phyloP scores from a whole-genome alignment of 768 basidiomycete species.

The Suillus lakei region DNA sequence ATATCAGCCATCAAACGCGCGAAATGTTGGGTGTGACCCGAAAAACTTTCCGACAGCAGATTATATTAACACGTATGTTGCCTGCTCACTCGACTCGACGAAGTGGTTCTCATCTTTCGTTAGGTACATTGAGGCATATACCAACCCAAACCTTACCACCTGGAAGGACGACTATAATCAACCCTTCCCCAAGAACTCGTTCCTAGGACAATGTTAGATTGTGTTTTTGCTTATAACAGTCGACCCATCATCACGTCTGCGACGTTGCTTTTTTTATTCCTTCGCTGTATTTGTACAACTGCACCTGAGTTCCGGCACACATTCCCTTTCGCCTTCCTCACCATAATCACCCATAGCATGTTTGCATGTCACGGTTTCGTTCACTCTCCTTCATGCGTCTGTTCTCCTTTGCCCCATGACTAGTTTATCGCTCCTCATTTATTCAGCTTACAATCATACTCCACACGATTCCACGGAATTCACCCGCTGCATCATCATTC shows the following conservation, averaged over 20 bases:
- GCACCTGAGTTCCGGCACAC: constrained; percentile 2
- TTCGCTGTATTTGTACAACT: constrained; percentile 6
- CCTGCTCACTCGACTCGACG: background rate
- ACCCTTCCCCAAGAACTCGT: constrained; percentile 54
- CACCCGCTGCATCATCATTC: background rate
- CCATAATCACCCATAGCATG: background rate
- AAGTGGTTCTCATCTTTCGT: constrained; percentile 1
- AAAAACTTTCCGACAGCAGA: constrained; percentile 65
- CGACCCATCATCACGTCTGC: background rate
- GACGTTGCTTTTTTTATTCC: background rate
- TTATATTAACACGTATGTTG: constrained; percentile 67
- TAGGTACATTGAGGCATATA: constrained; percentile 72
- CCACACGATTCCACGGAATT: background rate
- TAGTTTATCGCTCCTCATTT: background rate
- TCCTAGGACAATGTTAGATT: constrained; percentile 46
- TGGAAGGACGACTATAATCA: constrained; percentile 50
- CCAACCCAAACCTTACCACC: constrained; percentile 55
- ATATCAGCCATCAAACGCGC: constrained; percentile 66
- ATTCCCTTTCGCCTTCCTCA: background rate
- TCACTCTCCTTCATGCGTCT: background rate
- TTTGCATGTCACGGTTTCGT: background rate
- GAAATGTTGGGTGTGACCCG: constrained; percentile 78
- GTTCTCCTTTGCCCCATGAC: background rate
- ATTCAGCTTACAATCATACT: background rate
- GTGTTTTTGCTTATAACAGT: background rate